Evolutionary conservation across 179 eudicot genomes (phyloP), one percentile per base, ranked within the genome.

Genomic region (Camellia oleifera): DNA sequence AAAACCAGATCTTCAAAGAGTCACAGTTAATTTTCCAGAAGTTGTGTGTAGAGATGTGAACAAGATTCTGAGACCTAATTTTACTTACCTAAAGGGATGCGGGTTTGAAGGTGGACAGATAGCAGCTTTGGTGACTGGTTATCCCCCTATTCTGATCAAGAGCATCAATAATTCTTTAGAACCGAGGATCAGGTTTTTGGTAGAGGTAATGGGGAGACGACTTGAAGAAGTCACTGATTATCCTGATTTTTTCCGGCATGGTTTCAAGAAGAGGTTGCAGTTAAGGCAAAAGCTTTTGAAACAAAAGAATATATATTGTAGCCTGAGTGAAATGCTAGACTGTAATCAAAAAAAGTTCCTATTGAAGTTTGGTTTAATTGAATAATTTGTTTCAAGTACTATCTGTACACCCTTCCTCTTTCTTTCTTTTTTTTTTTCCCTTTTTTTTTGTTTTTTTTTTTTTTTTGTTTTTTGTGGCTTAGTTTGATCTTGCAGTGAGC

Each of bases 301-400:
- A 56, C 86, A 84, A 74, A 96, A 83, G 82, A 86, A 88, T 65
- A 74, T 88, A 62, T 82, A 82, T 60, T 92, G 93, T 89, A 96
- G 92, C 86, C 84, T 94, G 85, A 90, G 94, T 66, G 97, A 94
- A 69, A 94, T 96, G 99, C 79, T 96, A 81, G 92, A 91, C 82
- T 92, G 91, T 82, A 94, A 94, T 75, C 88, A 89, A 72, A 94
- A 91, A 88, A 96, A 89, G 88, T 95, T 95, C 76, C 87, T 88
- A 53, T 64, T 87, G 86, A 94, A 92, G 85, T 96, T 90, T 85
- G 92, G 92, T 58, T 77, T 87, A 26, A 77, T 75, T 32, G 80
- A 86, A 72, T 73, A 82, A 68, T 71, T 67, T 83, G 85, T 80
- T 7, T 88, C 74, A 87, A 86, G 87, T 78, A 71, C 17, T 54